Percentiles rank a stretch among this genome's conserved stretches.
Evolutionary conservation across 768 basidiomycete genomes (phyloP).

Genomic region (Pleurotus eryngii): DNA sequence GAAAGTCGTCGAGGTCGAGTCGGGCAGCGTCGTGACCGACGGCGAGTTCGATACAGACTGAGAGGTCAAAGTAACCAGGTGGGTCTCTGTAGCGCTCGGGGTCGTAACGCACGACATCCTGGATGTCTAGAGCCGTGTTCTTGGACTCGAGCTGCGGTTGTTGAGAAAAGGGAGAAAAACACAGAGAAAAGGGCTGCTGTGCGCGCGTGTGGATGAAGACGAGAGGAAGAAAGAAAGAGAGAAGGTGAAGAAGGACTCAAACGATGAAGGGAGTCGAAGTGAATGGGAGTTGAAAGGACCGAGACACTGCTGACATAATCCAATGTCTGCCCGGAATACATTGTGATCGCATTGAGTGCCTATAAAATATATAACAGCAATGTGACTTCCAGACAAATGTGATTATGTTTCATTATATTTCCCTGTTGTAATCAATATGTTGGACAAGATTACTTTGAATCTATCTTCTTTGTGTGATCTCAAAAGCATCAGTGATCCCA

Average conservation of each 20-base stretch:
- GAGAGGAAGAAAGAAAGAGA: slow-evolving; percentile 11
- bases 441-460: no score
- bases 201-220: not conserved
- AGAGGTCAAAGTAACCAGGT: not conserved
- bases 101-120: not conserved
- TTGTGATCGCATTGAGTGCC: no score
- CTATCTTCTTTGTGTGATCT: no score
- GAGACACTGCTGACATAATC: no score
- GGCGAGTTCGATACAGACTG: slow-evolving; percentile 2
- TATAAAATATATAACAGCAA: no score
- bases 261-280: slow-evolving; percentile 17
- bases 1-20: not conserved
- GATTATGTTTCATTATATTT: no score
- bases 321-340: no score
- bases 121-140: not conserved
- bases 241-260: slow-evolving; percentile 21
- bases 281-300: slow-evolving; percentile 4
- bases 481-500: no score
- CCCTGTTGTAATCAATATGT: no score
- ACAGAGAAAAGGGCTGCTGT: not conserved
- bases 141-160: not conserved
- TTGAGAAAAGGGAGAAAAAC: not conserved
- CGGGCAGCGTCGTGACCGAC: slow-evolving; percentile 1
- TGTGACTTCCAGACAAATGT: no score
- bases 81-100: slow-evolving; percentile 6